Evolutionary conservation across 148 eudicot species (phyloP).

Genomic region (Simmondsia chinensis): DNA sequence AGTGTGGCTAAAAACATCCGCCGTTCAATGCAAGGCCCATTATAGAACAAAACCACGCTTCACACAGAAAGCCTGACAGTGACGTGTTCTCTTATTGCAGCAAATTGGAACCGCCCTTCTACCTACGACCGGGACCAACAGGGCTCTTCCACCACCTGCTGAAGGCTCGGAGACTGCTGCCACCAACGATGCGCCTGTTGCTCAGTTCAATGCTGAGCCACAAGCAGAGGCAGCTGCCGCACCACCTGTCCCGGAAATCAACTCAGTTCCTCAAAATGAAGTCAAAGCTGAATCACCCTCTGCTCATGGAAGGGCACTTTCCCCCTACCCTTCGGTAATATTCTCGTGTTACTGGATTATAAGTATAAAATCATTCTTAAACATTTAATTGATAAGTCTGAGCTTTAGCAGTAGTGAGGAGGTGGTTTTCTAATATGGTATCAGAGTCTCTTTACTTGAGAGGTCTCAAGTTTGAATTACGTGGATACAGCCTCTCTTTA

Average conservation of each 20-base stretch:
- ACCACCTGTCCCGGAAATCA: conserved; percentile 38
- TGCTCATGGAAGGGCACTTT: conserved; percentile 44
- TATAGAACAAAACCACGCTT: too few species aligned
- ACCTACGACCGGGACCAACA: conserved; percentile 33
- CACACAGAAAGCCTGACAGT: too few species aligned
- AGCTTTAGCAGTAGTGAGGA: too few species aligned
- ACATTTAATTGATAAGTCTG: too few species aligned
- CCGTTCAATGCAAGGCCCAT: too few species aligned
- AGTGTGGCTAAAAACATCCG: too few species aligned
- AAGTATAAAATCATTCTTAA: too few species aligned
- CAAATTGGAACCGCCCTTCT: conserved; percentile 84
- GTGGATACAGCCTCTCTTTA: too few species aligned
- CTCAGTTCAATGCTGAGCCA: conserved; percentile 26
- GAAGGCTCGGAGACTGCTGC: conserved; percentile 17
- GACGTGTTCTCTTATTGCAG: conserved; percentile 40
- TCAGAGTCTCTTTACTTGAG: too few species aligned
- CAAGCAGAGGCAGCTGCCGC: conserved; percentile 33
- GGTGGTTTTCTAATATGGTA: too few species aligned
- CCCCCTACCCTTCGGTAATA: conserved; percentile 84
- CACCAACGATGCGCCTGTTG: conserved; percentile 12
- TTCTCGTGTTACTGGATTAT: too few species aligned
- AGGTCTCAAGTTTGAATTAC: too few species aligned
- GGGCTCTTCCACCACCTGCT: conserved; percentile 71
- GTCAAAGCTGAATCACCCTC: conserved; percentile 41
- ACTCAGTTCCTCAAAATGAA: conserved; percentile 45